Percentiles rank a stretch among this genome's conserved stretches.
These are phyloP conservation scores for Rhizopus delemar DNA, from an alignment of 371 early-diverging fungal species.

Conservation along the genomic window DNA sequence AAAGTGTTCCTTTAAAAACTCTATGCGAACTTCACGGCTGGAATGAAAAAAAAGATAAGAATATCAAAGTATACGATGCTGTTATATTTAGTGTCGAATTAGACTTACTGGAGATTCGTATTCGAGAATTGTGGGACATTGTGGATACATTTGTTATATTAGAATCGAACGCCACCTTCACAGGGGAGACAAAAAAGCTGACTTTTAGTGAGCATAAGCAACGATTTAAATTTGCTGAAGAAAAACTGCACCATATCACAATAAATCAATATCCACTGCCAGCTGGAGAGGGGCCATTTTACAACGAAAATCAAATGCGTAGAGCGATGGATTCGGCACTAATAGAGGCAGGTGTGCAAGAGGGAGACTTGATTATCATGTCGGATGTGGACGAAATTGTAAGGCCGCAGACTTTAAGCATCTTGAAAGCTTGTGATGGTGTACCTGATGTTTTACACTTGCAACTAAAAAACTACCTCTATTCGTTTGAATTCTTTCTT, in stretches of 20 bases:
- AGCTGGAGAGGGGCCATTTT: conserved; percentile 46
- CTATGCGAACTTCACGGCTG: conserved; percentile 36
- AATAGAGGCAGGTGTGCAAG: conserved; percentile 27
- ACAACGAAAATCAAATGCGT: conserved; percentile 47
- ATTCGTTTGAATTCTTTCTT: conserved; percentile 57
- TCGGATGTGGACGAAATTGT: conserved; percentile 39
- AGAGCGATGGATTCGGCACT: conserved; percentile 40
- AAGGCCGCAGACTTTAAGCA: conserved; percentile 21
- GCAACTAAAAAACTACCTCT: conserved; percentile 52
- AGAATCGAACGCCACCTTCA: conserved; percentile 40
- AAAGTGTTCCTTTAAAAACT: conserved; percentile 31
- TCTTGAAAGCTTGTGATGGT: conserved; percentile 39
- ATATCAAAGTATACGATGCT: conserved; percentile 31
- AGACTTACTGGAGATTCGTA: conserved; percentile 37
- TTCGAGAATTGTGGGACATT: conserved; percentile 36
- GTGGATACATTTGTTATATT: conserved; percentile 43
- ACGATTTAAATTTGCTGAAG: conserved; percentile 52
- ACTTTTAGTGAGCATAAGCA: conserved; percentile 39
- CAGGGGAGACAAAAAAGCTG: conserved; percentile 26
- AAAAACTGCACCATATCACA: conserved; percentile 48
- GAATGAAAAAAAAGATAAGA: conserved; percentile 17
- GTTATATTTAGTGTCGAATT: conserved; percentile 43
- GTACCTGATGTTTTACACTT: conserved; percentile 51
- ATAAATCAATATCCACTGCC: conserved; percentile 28
- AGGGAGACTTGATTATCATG: conserved; percentile 29